Evolutionary conservation across 345 rosid species (phyloP).

Genomic region (Chamaenerion angustifolium): DNA sequence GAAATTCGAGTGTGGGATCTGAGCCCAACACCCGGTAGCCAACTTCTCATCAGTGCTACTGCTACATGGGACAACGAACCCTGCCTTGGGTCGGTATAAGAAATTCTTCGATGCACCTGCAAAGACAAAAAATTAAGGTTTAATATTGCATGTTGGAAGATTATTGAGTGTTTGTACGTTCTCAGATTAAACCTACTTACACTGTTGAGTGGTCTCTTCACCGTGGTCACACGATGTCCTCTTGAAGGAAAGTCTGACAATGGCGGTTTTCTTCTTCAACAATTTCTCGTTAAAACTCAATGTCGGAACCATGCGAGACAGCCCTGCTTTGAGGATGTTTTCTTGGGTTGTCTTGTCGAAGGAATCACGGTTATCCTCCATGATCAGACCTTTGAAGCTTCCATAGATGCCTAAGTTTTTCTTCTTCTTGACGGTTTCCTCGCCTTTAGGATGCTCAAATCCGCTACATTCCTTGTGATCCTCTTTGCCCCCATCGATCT

Average conservation of each 20-base stretch:
- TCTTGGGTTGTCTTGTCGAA: slow-evolving; percentile 14
- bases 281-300: slow-evolving; percentile 32
- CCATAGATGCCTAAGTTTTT: slow-evolving; percentile 20
- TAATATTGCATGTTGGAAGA: too few species aligned
- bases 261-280: slow-evolving; percentile 26
- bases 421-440: slow-evolving; percentile 20
- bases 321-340: slow-evolving; percentile 16
- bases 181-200: slow-evolving; percentile 17
- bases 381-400: slow-evolving; percentile 25
- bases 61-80: slow-evolving; percentile 31
- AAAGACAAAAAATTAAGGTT: background rate
- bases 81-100: slow-evolving; percentile 47
- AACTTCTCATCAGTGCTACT: slow-evolving; percentile 28
- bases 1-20: slow-evolving; percentile 57
- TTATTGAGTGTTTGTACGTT: too few species aligned
- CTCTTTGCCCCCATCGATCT: slow-evolving; percentile 39
- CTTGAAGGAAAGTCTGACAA: slow-evolving; percentile 48
- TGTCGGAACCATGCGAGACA: slow-evolving; percentile 24
- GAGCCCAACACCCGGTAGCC: slow-evolving; percentile 42
- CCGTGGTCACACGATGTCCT: slow-evolving; percentile 50
- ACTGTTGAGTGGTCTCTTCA: slow-evolving; percentile 31
- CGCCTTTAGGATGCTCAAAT: slow-evolving; percentile 30
- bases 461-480: slow-evolving; percentile 19
- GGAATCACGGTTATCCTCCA: slow-evolving; percentile 20
- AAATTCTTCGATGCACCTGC: slow-evolving; percentile 51